These are phyloP conservation scores for Tulasnella sp. DNA, from an alignment of 768 basidiomycete species.

Conservation along the genomic window DNA sequence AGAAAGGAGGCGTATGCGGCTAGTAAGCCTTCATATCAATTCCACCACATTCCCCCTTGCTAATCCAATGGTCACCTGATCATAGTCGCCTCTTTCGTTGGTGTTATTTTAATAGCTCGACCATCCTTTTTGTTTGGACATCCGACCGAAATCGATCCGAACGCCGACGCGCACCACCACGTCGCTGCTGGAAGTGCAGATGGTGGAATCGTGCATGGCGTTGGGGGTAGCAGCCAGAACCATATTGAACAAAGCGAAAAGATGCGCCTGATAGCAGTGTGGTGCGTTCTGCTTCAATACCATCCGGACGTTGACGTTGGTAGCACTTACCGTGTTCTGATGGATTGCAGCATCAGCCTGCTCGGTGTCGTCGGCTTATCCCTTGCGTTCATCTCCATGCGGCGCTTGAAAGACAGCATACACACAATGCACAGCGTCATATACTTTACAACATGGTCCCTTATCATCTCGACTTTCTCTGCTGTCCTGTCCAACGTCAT, in stretches of 20 bases:
- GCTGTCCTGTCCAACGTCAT: neutral
- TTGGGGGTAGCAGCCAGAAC: neutral
- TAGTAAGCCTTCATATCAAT: neutral
- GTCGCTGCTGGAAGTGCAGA: constrained; percentile 1
- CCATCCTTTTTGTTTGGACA: constrained; percentile 24
- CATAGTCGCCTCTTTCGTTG: constrained; percentile 21
- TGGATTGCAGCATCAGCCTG: constrained; percentile 10
- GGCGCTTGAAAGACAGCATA: neutral
- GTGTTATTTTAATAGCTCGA: constrained; percentile 25
- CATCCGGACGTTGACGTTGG: neutral
- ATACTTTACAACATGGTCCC: constrained; percentile 21
- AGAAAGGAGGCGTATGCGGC: constrained; percentile 21
- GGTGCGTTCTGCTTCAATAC: neutral
- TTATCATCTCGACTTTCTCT: constrained; percentile 14
- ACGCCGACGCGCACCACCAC: neutral
- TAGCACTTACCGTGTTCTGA: neutral
- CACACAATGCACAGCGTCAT: constrained; percentile 20
- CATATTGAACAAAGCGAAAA: neutral
- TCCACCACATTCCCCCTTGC: no score
- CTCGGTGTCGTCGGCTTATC: constrained; percentile 18
- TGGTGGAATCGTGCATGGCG: neutral
- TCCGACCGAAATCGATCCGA: neutral
- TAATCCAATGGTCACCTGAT: neutral
- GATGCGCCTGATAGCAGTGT: constrained; percentile 9
- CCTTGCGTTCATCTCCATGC: constrained; percentile 17